Base-by-base conservation (phyloP, 441 rosid genomes). In the Erodium moschatum region DNA sequence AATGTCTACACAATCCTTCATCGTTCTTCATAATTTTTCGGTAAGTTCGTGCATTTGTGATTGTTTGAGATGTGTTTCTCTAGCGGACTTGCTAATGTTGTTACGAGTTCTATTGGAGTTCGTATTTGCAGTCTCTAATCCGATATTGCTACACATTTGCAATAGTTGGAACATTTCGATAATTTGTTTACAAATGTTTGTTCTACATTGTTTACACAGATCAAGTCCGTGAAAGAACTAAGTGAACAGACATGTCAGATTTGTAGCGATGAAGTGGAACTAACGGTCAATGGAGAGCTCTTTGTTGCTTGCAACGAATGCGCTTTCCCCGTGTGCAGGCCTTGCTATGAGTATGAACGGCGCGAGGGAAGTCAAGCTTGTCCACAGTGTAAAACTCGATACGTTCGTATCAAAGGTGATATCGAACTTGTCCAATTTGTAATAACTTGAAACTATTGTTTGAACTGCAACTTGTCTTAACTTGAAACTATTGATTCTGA, bases 271-370 rank as follows among this genome's bases (percentile, higher is more conserved):
- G 91, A 85, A 75, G 85, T 89, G 35, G 91, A 89, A 74, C 29
- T 87, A 35, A 81, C 83, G 1, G 76, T 62, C 15, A 84, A 81
- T 66, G 89, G 93, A 21, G 96, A 89, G 77, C 85, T 80, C 31
- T 87, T 89, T 78, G 87, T 89, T 80, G 96, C 91, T 89, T 24
- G 27, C 27, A 24, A 24, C 27, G 27, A 24, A 24, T 24, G 27
- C 2, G 27, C 27, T 24, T 24, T 92, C 79, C 95, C 95, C 58
- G 91, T 87, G 18, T 88, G 98, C 79, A 79, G 91, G 72, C 84
- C 88, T 61, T 93, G 98, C 80, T 93, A 91, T n/a, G 96, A 88
- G 81, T 88, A 93, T 11, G 93, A 89, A 76, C 83, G 96, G 82
- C 81, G 91, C 72, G 96, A 89, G 71, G 96, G 96, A 18, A 86